Evolutionary conservation across 148 eudicot species (phyloP).

Genomic region (Simmondsia chinensis): DNA sequence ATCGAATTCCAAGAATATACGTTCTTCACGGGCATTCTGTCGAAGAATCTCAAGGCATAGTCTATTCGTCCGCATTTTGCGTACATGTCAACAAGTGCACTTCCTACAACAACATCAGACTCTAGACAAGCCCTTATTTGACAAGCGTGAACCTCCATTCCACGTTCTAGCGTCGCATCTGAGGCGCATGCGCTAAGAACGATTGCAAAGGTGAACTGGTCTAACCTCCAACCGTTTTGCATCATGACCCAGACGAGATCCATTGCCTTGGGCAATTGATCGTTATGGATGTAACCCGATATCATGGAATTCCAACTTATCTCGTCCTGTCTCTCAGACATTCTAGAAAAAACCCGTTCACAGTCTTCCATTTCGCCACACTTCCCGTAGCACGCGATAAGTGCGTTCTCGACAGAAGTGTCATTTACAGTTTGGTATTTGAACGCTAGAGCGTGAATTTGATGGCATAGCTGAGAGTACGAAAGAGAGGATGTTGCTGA

Average conservation of each 20-base stretch:
- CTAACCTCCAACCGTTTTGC: slow-evolving; percentile 53
- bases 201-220: slow-evolving; percentile 59
- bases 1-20: slow-evolving; percentile 83
- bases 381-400: slow-evolving; percentile 77
- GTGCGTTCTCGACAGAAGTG: slow-evolving; percentile 44
- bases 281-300: slow-evolving; percentile 69
- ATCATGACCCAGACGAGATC: slow-evolving; percentile 60
- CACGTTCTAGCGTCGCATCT: slow-evolving; percentile 69
- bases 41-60: slow-evolving; percentile 59
- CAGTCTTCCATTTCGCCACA: slow-evolving; percentile 45
- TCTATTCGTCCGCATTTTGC: slow-evolving; percentile 82
- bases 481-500: slow-evolving; percentile 56
- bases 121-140: slow-evolving; percentile 60
- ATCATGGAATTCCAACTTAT: slow-evolving; percentile 80
- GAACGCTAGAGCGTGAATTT: slow-evolving; percentile 50
- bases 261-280: slow-evolving; percentile 51
- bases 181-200: slow-evolving; percentile 89
- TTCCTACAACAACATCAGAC: slow-evolving; percentile 66
- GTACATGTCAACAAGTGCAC: slow-evolving; percentile 90
- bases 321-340: slow-evolving; percentile 55
- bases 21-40: slow-evolving; percentile 50
- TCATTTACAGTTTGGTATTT: slow-evolving; percentile 32
- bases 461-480: slow-evolving; percentile 30
- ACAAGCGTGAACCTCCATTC: slow-evolving; percentile 88
- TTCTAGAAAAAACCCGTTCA: slow-evolving; percentile 50